Evolutionary conservation across 257 asterid genomes (phyloP).

Genomic region (Datura wrightii): DNA sequence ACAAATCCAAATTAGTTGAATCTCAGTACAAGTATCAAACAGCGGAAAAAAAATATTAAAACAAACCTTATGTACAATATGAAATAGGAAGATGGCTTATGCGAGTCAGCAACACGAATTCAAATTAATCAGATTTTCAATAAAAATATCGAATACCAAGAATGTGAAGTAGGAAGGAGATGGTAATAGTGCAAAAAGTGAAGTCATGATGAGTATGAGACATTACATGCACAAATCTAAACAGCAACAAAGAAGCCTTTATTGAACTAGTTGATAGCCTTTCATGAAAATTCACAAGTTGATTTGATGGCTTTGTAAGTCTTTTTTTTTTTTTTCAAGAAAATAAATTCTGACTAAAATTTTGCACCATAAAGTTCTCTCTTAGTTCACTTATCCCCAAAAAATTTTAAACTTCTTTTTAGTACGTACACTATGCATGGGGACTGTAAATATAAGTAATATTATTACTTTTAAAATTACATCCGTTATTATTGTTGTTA

Average conservation of each 20-base stretch:
- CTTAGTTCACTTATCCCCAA: background rate
- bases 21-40: too few species aligned
- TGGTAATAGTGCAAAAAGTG: background rate
- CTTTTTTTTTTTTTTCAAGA: too few species aligned
- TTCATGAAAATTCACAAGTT: constrained; percentile 25
- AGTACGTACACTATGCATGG: constrained; percentile 29
- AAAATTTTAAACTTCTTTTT: constrained; percentile 2
- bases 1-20: too few species aligned
- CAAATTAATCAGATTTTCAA: accelerated
- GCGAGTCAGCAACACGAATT: background rate
- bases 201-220: background rate
- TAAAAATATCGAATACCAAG: accelerated
- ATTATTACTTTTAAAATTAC: too few species aligned
- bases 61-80: too few species aligned
- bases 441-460: background rate
- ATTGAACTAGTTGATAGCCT: constrained; percentile 25
- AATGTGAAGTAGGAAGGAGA: too few species aligned
- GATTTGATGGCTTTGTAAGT: constrained; percentile 29
- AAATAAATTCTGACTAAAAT: background rate
- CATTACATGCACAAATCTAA: constrained; percentile 3
- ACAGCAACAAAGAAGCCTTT: constrained; percentile 24
- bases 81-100: too few species aligned
- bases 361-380: background rate
- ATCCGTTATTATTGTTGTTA: too few species aligned
- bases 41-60: too few species aligned